Evolutionary conservation across 2,329 filamentous ascomycete species (phyloP).

Genomic region (Stachybotrys chartarum): DNA sequence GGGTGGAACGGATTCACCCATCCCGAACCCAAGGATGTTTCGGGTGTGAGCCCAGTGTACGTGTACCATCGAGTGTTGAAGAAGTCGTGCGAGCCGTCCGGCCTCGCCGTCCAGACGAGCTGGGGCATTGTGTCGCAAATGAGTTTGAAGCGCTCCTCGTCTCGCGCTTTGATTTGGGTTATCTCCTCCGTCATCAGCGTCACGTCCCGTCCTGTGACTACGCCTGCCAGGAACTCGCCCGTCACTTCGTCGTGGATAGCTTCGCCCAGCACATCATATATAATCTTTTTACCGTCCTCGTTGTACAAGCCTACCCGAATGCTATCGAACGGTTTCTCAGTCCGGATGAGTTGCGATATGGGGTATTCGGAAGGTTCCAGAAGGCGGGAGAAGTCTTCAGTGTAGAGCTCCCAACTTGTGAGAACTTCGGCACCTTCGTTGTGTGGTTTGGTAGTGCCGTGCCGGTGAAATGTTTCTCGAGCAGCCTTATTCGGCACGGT

Average conservation of each 20-base stretch:
- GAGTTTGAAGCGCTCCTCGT: slow-evolving; percentile 66
- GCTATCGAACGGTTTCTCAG: slow-evolving; percentile 50
- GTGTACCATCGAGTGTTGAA: slow-evolving; percentile 73
- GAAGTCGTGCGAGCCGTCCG: slow-evolving; percentile 63
- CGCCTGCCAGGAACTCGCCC: slow-evolving; percentile 65
- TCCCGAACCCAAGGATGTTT: slow-evolving; percentile 53
- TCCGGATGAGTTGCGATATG: slow-evolving; percentile 56
- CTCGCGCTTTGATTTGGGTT: slow-evolving; percentile 59
- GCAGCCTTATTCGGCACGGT: slow-evolving; percentile 66
- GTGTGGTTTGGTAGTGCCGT: slow-evolving; percentile 30
- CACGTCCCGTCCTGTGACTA: slow-evolving; percentile 66
- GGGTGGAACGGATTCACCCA: slow-evolving; percentile 63
- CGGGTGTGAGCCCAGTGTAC: slow-evolving; percentile 62
- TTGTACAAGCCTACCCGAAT: slow-evolving; percentile 58
- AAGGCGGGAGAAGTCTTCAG: slow-evolving; percentile 55
- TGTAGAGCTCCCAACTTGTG: slow-evolving; percentile 53
- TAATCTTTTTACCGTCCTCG: slow-evolving; percentile 39
- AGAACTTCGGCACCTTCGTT: slow-evolving; percentile 50
- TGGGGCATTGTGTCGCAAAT: slow-evolving; percentile 70
- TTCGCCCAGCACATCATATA: slow-evolving; percentile 62
- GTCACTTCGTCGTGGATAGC: slow-evolving; percentile 58
- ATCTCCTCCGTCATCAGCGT: slow-evolving; percentile 65
- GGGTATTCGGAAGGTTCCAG: slow-evolving; percentile 57
- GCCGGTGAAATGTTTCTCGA: slow-evolving; percentile 39
- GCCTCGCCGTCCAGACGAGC: slow-evolving; percentile 65